Evolutionary conservation across 192 early-diverging fungal genomes (phyloP).

Genomic region (Entomortierella beljakovae): DNA sequence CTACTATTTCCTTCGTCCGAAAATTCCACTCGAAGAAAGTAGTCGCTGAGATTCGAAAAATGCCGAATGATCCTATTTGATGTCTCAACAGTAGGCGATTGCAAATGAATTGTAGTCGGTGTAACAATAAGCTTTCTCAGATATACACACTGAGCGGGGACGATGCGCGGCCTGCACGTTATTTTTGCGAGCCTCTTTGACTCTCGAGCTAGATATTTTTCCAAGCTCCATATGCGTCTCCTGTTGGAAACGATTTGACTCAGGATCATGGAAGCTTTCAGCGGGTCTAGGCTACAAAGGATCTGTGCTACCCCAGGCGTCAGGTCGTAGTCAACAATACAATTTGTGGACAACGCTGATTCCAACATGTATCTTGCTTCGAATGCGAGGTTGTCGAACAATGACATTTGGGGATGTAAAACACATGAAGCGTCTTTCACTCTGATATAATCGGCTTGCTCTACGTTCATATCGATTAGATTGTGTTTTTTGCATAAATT

Average conservation of each 20-base stretch:
- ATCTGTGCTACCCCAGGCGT: constrained; percentile 44
- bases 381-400: constrained; percentile 25
- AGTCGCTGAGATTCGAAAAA: constrained; percentile 58
- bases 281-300: constrained; percentile 18
- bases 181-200: constrained; percentile 20
- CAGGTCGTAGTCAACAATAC: constrained; percentile 59
- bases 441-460: not conserved
- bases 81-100: constrained; percentile 72
- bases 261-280: constrained; percentile 50
- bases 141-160: constrained; percentile 60
- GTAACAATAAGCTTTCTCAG: constrained; percentile 74
- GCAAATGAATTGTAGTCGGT: constrained; percentile 73
- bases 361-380: constrained; percentile 63
- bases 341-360: constrained; percentile 50
- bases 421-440: not conserved
- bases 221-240: constrained; percentile 57
- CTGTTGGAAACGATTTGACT: constrained; percentile 34
- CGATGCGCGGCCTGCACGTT: constrained; percentile 19
- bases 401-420: constrained; percentile 17
- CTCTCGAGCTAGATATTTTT: constrained; percentile 26
- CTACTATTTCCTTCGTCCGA: constrained; percentile 67
- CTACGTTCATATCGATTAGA: constrained; percentile 1
- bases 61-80: constrained; percentile 81
- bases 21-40: constrained; percentile 79
- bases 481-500: constrained; percentile 53